These are phyloP conservation scores for Kondoa subrosea DNA, from an alignment of 768 basidiomycete species.

Conservation along the genomic window DNA sequence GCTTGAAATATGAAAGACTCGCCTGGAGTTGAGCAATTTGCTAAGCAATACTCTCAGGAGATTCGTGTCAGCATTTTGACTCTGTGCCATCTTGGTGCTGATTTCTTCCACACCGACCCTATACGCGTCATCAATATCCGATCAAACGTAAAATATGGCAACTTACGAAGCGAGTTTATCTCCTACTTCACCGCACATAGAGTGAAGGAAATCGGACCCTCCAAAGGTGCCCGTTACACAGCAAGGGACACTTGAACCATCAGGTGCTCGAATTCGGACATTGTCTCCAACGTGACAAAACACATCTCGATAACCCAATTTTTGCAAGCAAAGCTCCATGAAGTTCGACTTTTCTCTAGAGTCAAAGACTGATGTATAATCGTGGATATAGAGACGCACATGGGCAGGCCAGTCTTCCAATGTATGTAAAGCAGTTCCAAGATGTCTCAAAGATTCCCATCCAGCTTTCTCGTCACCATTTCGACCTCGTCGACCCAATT, in stretches of 20 bases:
- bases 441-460: background rate
- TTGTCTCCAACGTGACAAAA: slow-evolving; percentile 59
- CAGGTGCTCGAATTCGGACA: slow-evolving; percentile 54
- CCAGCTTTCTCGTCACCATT: background rate
- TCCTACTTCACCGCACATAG: background rate
- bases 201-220: slow-evolving; percentile 8
- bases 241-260: slow-evolving; percentile 56
- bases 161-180: slow-evolving; percentile 1
- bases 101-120: too few species aligned
- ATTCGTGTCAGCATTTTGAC: background rate
- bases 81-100: background rate
- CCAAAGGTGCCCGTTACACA: slow-evolving; percentile 60
- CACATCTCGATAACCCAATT: slow-evolving; percentile 54
- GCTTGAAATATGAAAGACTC: too few species aligned
- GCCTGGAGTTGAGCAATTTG: background rate
- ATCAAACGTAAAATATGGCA: background rate
- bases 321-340: slow-evolving; percentile 58
- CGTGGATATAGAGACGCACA: too few species aligned
- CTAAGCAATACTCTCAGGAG: background rate
- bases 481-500: background rate
- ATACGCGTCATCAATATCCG: too few species aligned
- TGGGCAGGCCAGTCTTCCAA: slow-evolving; percentile 72
- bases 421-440: slow-evolving; percentile 23
- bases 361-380: too few species aligned
- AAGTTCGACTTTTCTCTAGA: too few species aligned